Conservation (phyloP, 1,284 basidiomycete genomes). For the Apiotrichum domesticum region DNA sequence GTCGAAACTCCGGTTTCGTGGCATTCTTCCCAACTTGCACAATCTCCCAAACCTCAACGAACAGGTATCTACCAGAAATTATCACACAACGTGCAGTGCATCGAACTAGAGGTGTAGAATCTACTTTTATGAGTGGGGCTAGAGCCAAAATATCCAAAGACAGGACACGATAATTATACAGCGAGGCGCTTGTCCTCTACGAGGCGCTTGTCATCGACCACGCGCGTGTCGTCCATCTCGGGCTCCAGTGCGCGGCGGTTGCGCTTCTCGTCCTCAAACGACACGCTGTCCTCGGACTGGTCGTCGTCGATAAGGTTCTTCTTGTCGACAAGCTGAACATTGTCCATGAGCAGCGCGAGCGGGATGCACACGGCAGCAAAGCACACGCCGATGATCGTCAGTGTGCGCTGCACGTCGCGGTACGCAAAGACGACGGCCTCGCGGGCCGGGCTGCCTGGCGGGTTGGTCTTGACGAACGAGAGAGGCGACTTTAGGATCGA, state of each 20-base stretch:
- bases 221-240: background rate
- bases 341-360: conserved; percentile 25
- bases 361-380: conserved; percentile 24
- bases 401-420: conserved; percentile 32
- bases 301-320: conserved; percentile 20
- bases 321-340: conserved; percentile 32
- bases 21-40: too few species aligned
- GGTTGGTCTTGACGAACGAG: conserved; percentile 32
- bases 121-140: too few species aligned
- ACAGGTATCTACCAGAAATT: too few species aligned
- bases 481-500: conserved; percentile 40
- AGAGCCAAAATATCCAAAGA: too few species aligned
- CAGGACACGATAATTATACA: too few species aligned
- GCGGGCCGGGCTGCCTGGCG: conserved; percentile 38
- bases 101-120: too few species aligned
- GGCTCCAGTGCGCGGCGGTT: background rate
- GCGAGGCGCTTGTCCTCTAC: too few species aligned
- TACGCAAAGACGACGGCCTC: conserved; percentile 38
- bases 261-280: background rate
- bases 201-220: too few species aligned
- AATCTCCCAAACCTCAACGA: too few species aligned
- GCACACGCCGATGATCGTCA: conserved; percentile 40
- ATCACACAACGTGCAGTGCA: too few species aligned
- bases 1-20: too few species aligned
- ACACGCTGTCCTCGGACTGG: background rate